A percentile compares a stretch with the other conserved stretches of the same genome.
phyloP scores from a whole-genome alignment of 225 moss, liverwort and hornwort species.

The Anthoceros angustus region DNA sequence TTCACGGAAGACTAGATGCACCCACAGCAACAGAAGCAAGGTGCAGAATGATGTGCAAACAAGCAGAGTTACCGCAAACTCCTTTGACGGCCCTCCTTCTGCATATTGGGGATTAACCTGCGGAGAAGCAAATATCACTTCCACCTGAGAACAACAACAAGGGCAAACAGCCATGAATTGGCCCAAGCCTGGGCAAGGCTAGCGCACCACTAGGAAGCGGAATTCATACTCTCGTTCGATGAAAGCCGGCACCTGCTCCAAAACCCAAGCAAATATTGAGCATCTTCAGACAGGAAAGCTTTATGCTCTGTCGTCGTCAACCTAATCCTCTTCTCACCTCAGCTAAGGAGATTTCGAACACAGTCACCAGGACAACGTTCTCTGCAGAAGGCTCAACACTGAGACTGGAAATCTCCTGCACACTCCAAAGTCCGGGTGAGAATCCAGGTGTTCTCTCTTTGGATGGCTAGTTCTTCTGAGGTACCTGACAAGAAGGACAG shows the following conservation, averaged over 20 bases:
- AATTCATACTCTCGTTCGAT: slow-evolving; percentile 93
- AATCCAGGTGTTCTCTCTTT: neutral
- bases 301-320: slow-evolving; percentile 3
- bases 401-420: slow-evolving; percentile 84
- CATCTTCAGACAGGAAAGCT: slow-evolving; percentile 10
- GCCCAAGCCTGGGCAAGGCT: neutral
- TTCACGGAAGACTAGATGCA: neutral
- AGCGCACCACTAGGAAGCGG: slow-evolving; percentile 66
- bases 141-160: neutral
- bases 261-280: neutral
- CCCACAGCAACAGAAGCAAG: neutral
- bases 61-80: slow-evolving; percentile 24
- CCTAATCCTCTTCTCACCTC: slow-evolving; percentile 30
- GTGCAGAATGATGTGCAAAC: slow-evolving; percentile 6
- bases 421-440: neutral
- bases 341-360: slow-evolving; percentile 52
- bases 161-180: neutral
- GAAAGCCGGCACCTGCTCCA: slow-evolving; percentile 62
- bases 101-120: slow-evolving; percentile 34
- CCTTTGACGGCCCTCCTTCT: slow-evolving; percentile 23
- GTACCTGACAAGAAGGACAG: neutral
- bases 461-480: neutral
- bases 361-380: slow-evolving; percentile 55
- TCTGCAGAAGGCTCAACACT: slow-evolving; percentile 63
- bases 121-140: neutral